These are phyloP conservation scores for Ambrosia hybrid DNA, from an alignment of 140 eudicot genomes.

Conservation along the genomic window DNA sequence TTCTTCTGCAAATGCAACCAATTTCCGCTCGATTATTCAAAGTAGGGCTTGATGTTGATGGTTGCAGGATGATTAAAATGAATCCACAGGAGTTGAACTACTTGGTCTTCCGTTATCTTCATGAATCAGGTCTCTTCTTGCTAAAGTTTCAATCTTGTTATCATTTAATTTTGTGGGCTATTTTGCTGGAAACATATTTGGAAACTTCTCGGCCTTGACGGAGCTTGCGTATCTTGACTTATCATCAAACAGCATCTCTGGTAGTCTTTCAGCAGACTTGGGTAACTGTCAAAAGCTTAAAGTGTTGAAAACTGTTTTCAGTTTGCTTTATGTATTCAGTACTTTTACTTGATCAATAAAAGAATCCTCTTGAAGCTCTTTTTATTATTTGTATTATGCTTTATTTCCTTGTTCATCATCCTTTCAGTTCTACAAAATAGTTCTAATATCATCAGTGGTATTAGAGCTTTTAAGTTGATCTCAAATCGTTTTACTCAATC, in stretches of 20 bases:
- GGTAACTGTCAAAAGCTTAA: conserved; percentile 63
- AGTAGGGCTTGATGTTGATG: too few species aligned
- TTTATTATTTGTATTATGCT: too few species aligned
- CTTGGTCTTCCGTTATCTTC: conserved; percentile 79
- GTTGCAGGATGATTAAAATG: conserved; percentile 36
- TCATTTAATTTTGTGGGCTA: background rate
- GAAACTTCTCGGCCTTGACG: conserved; percentile 73
- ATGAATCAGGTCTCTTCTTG: conserved; percentile 70
- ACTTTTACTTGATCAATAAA: too few species aligned
- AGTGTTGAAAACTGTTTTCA: conserved; percentile 31
- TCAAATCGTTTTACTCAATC: too few species aligned
- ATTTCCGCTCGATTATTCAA: too few species aligned
- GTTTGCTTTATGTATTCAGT: too few species aligned
- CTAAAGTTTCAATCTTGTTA: background rate
- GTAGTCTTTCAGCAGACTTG: conserved; percentile 55
- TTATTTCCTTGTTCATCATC: too few species aligned
- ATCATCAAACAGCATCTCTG: conserved; percentile 57
- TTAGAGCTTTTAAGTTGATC: too few species aligned
- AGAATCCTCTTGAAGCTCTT: too few species aligned
- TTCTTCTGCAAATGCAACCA: too few species aligned
- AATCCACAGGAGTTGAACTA: conserved; percentile 77
- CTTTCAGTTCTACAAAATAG: too few species aligned
- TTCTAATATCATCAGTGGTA: too few species aligned
- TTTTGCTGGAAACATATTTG: conserved; percentile 45
- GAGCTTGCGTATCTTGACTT: conserved; percentile 63